phyloP scores from a whole-genome alignment of 2,329 filamentous ascomycete species.

The Beauveria australis region DNA sequence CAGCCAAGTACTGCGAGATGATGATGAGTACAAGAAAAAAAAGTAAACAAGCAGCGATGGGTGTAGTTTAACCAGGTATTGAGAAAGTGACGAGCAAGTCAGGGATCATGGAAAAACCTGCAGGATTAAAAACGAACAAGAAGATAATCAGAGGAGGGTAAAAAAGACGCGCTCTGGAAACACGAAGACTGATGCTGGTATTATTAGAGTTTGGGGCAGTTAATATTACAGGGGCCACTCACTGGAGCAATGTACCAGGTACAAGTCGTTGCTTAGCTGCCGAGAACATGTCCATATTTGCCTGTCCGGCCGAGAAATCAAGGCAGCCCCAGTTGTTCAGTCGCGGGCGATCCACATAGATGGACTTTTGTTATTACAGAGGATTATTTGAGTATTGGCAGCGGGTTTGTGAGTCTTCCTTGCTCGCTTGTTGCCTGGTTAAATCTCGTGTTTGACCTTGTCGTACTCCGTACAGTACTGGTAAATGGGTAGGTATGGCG shows the following conservation, averaged over 20 bases:
- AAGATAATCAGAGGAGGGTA: background rate
- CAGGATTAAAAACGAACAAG: background rate
- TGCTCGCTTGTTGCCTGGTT: background rate
- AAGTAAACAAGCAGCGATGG: background rate
- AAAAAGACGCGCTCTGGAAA: background rate
- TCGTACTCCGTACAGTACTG: too few species aligned
- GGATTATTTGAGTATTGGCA: background rate
- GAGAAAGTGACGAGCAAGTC: background rate
- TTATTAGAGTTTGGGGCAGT: background rate
- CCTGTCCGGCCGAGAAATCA: background rate
- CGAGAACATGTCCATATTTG: background rate
- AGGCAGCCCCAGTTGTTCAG: background rate
- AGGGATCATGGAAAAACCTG: too few species aligned
- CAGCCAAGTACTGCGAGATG: too few species aligned
- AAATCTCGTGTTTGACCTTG: background rate
- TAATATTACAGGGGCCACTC: background rate
- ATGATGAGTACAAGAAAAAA: too few species aligned
- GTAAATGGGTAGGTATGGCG: too few species aligned
- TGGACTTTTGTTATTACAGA: background rate
- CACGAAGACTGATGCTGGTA: background rate
- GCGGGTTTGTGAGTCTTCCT: background rate
- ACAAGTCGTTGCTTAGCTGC: background rate
- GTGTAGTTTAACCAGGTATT: background rate
- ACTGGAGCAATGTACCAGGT: background rate
- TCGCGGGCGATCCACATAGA: background rate